Conservation (phyloP, 441 rosid genomes). For the Eutrema salsugineum region DNA sequence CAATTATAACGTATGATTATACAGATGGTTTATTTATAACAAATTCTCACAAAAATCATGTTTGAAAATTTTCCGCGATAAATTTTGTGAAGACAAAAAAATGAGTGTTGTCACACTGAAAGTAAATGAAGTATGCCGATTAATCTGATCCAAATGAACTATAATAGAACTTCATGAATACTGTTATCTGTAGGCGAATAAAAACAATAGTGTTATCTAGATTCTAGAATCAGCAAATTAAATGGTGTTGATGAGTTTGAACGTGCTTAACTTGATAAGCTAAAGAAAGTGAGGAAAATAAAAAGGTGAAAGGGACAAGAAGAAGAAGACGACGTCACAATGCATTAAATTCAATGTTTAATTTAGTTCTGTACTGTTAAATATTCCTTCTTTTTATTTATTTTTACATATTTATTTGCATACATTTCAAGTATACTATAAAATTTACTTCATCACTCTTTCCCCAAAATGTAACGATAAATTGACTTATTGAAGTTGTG, state of each 20-base stretch:
- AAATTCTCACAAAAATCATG: not conserved
- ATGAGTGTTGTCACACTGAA: too few relatives aligned
- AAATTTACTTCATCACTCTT: constrained; percentile 26
- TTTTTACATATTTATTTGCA: not conserved
- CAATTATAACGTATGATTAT: not conserved
- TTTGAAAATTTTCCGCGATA: not conserved
- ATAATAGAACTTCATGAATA: not conserved
- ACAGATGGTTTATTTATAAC: not conserved
- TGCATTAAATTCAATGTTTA: constrained; percentile 23
- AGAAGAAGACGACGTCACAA: constrained; percentile 18
- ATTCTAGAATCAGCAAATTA: constrained; percentile 3
- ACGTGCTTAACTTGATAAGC: constrained; percentile 19
- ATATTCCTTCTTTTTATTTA: not conserved
- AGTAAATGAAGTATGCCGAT: not conserved
- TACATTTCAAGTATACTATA: constrained; percentile 2
- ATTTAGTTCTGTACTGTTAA: constrained; percentile 5
- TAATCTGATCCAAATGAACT: not conserved
- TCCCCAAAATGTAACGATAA: constrained; percentile 28
- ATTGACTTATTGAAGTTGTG: constrained; percentile 21
- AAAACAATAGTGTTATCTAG: not conserved
- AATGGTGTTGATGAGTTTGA: constrained; percentile 16
- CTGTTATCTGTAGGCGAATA: not conserved
- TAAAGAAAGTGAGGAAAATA: constrained; percentile 21
- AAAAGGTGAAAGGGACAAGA: constrained; percentile 23
- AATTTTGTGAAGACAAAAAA: not conserved